phyloP scores from a whole-genome alignment of 2,329 filamentous ascomycete species.

The Diaporthe sp. region DNA sequence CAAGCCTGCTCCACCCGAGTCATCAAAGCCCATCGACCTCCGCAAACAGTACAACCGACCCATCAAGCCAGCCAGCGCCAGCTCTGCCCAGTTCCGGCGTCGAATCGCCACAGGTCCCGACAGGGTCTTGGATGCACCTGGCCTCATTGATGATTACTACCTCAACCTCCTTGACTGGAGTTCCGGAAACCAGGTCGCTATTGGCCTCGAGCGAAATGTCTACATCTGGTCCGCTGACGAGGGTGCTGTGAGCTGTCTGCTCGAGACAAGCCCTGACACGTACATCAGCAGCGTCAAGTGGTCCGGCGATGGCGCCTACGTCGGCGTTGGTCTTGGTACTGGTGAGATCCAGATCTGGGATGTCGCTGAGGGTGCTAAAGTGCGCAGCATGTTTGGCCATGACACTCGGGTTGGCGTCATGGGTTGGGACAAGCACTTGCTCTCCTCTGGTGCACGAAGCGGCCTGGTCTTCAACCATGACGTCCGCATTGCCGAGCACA shows the following conservation, averaged over 20 bases:
- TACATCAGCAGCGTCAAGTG: conserved; percentile 99
- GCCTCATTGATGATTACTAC: conserved; percentile 98
- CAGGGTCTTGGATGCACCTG: conserved; percentile 94
- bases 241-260: conserved; percentile 87
- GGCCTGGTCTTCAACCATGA: conserved; percentile 99
- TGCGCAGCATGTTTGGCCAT: conserved; percentile 98
- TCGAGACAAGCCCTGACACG: conserved; percentile 90
- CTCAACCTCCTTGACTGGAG: conserved; percentile 99
- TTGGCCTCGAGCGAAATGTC: conserved; percentile 95
- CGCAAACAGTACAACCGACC: conserved; percentile 98
- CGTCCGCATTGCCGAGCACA: conserved; percentile 97
- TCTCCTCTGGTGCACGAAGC: conserved; percentile 94
- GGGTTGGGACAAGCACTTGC: conserved; percentile 98
- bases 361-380: conserved; percentile 92
- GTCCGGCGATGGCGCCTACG: conserved; percentile 97
- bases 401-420: conserved; percentile 97
- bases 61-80: conserved; percentile 80
- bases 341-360: conserved; percentile 99
- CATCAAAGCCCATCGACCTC: conserved; percentile 97
- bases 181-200: conserved; percentile 96
- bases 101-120: conserved; percentile 95
- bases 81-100: conserved; percentile 88
- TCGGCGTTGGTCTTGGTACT: conserved; percentile 92
- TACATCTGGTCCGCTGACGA: conserved; percentile 99
- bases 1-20: conserved; percentile 98